Evolutionary conservation across 1,284 basidiomycete species (phyloP), one percentile per base, ranked within the genome.

Genomic region (Pseudozyma sp.): DNA sequence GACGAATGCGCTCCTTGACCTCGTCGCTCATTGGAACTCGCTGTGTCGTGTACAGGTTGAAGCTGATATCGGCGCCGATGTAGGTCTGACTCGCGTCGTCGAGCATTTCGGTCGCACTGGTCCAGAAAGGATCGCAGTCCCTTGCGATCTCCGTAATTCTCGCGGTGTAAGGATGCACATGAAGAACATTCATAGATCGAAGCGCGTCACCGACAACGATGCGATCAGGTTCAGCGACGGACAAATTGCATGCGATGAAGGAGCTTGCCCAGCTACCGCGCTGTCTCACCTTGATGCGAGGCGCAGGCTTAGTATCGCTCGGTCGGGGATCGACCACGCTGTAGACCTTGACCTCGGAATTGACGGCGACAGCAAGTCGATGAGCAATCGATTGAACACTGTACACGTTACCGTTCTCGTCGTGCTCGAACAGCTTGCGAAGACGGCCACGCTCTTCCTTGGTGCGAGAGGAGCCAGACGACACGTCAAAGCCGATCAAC

Each of bases 51-150:
- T 76, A 84, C 43, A 84, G 18, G 31, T 84, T 84, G 73, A 83
- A 82, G 31, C 66, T 69, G 53, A 84, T 75, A 62, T 84, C 83
- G 5, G 80, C 69, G 34, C 82, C 83, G 35, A 83, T 63, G 55
- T 74, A 84, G n/a, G 73, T 74, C 70, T 83, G 78, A 9, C 18
- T 62, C 9, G 50, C 70, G 1, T 52, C 60, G 59, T 81, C 77
- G 21, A 80, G 53, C 45, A 67, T 21, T 18, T 77, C 74, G 12
- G 74, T 77, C 14, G 82, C 76, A 34, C 68, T 79, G 12, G 82
- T 83, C 83, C 83, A 84, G 65, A 76, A 82, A 11, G 83, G 82
- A 60, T 84, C 82, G 45, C 76, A 66, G 47, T 84, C 83, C 52
- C 83, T 70, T 4, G 81, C 82, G 8, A 79, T 54, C 57, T 84